Conservation (phyloP, 2,329 filamentous ascomycete species). For the Alternaria hordeiaustralica region DNA sequence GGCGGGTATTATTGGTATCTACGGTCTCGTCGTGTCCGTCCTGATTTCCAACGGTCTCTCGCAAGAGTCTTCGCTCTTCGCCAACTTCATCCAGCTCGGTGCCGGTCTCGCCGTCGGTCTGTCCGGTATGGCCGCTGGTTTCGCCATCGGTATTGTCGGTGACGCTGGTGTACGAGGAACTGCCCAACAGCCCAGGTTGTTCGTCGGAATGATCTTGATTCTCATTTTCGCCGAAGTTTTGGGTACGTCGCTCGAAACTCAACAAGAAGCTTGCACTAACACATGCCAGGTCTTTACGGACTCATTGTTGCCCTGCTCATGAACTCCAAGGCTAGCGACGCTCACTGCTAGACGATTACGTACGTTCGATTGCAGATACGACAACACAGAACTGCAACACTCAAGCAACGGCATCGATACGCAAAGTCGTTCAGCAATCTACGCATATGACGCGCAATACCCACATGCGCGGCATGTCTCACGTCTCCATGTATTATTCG, state of each 20-base stretch:
- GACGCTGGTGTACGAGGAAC: slow-evolving; percentile 88
- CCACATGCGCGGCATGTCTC: slow-evolving; percentile 39
- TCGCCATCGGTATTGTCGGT: slow-evolving; percentile 68
- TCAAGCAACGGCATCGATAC: slow-evolving; percentile 25
- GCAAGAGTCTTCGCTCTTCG: slow-evolving; percentile 56
- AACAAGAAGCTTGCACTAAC: slow-evolving; percentile 4
- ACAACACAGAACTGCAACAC: slow-evolving; percentile 38
- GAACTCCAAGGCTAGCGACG: slow-evolving; percentile 80
- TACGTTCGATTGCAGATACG: slow-evolving; percentile 35
- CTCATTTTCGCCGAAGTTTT: slow-evolving; percentile 99
- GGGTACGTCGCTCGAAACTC: slow-evolving; percentile 65
- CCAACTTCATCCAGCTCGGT: slow-evolving; percentile 61
- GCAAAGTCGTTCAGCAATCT: slow-evolving; percentile 11
- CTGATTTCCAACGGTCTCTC: slow-evolving; percentile 61
- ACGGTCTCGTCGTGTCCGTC: slow-evolving; percentile 62
- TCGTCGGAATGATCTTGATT: slow-evolving; percentile 98
- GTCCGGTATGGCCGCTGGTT: slow-evolving; percentile 91
- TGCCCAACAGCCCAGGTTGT: slow-evolving; percentile 82
- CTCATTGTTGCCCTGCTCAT: slow-evolving; percentile 98
- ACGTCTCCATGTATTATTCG: slow-evolving; percentile 45
- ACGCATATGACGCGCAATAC: slow-evolving; percentile 35
- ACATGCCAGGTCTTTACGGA: slow-evolving; percentile 84
- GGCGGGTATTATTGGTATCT: slow-evolving; percentile 99
- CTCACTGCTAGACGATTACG: slow-evolving; percentile 21
- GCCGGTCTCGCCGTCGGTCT: slow-evolving; percentile 69